These are phyloP conservation scores for Terfezia boudieri DNA, from an alignment of 495 filamentous ascomycete genomes.

Conservation along the genomic window DNA sequence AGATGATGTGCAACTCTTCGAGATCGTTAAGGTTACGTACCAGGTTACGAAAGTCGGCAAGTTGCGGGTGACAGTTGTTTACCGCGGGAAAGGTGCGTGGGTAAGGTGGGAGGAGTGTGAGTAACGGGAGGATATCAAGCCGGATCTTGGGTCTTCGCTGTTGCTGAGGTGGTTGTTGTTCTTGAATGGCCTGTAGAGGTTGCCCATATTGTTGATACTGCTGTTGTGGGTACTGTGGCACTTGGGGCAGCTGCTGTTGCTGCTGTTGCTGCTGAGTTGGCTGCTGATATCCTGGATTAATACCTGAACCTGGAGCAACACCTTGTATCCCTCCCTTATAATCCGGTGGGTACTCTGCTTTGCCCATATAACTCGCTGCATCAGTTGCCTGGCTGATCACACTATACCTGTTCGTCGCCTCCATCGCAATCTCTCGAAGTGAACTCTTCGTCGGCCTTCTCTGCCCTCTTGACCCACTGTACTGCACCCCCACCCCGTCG, in stretches of 20 bases:
- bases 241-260: conserved; percentile 4
- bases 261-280: conserved; percentile 6
- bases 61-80: conserved; percentile 81
- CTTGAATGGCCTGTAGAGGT: conserved; percentile 2
- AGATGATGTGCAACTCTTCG: conserved; percentile 43
- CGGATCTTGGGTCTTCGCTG: conserved; percentile 17
- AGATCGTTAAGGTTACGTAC: conserved; percentile 61
- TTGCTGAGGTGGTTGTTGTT: conserved; percentile 21
- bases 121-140: conserved; percentile 73
- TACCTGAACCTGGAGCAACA: neutral
- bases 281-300: neutral
- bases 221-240: neutral
- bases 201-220: neutral
- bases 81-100: conserved; percentile 85
- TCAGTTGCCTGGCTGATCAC: conserved; percentile 13
- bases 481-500: conserved; percentile 16
- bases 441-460: conserved; percentile 9
- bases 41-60: conserved; percentile 49
- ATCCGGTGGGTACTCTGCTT: conserved; percentile 12
- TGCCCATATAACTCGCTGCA: conserved; percentile 10
- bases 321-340: conserved; percentile 16
- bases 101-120: conserved; percentile 83
- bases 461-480: conserved; percentile 5
- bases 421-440: conserved; percentile 15
- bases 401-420: conserved; percentile 9